Evolutionary conservation across 148 eudicot genomes (phyloP).

Genomic region (Camellia granthamiana): DNA sequence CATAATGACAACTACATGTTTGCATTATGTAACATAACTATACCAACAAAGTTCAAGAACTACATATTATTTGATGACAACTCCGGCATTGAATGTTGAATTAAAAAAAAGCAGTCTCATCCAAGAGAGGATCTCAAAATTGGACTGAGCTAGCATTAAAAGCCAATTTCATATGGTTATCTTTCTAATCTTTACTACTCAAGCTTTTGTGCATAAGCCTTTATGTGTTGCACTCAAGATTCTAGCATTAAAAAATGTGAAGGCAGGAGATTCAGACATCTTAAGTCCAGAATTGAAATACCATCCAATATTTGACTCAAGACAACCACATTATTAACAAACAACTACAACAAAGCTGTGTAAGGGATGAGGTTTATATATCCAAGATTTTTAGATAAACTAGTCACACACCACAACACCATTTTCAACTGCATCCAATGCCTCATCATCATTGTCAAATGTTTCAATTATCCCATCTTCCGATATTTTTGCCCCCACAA

Average conservation of each 20-base stretch:
- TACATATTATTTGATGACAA: background rate
- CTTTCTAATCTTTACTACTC: background rate
- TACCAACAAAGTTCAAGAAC: background rate
- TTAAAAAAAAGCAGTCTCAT: background rate
- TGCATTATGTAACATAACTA: background rate
- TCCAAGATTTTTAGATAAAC: background rate
- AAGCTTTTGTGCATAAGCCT: background rate
- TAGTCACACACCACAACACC: constrained; percentile 43
- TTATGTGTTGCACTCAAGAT: background rate
- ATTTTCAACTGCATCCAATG: constrained; percentile 44
- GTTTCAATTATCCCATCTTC: constrained; percentile 44
- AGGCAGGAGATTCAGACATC: too few relatives aligned
- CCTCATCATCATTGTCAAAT: constrained; percentile 44
- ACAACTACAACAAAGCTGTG: too few relatives aligned
- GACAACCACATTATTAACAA: background rate
- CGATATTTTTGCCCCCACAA: constrained; percentile 30
- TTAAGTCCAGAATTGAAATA: too few relatives aligned
- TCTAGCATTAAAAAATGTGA: too few relatives aligned
- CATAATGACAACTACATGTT: background rate
- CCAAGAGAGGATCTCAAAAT: background rate
- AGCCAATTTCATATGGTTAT: background rate
- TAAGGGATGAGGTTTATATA: background rate
- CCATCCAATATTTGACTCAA: background rate
- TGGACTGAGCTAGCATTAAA: background rate
- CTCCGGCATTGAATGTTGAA: background rate